Evolutionary conservation across 768 basidiomycete species (phyloP), one percentile per base, ranked within the genome.

Genomic region (Amylocystis lapponica): DNA sequence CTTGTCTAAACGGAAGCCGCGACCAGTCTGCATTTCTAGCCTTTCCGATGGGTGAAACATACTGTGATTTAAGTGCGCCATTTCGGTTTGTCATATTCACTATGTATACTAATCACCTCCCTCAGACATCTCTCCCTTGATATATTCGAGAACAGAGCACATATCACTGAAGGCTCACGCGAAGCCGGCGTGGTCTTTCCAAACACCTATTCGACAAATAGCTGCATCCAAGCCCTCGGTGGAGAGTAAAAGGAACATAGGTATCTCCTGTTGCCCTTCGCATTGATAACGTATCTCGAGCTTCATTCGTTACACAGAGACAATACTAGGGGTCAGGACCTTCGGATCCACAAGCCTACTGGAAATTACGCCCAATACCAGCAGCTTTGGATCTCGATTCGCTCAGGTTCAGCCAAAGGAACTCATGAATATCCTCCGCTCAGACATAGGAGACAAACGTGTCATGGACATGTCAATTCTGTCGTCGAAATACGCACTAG

Each of bases 141-240:
- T 50, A n/a, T 59, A 50, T 26, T 48, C 62, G 30, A 56, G 52
- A 33, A 53, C 49, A 20, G 51, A 57, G 6, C 48, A 33, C 6
- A 48, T 66, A 14, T 35, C 53, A 20, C 71, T 74, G 34, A 69
- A 58, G 30, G 72, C 80, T 2, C 59, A 57, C 31, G 66, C 66
- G 2, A 61, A 49, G 4, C 66, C 79, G 4, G 56, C 66, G 5
- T 63, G 64, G 46, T 62, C 63, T 2, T 86, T 86, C 47, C 62
- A 72, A 16, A 86, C 85, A 2, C 84, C 86, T 11, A 84, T 90
- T 40, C 68, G 70, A 40, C 86, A 89, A 50, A 65, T 88, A 3
- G 23, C 43, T 7, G 20, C 55, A 1, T 54, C 63, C 11, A 26
- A 21, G 5, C 13, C 17, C 4, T 12, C 16, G 14, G 17, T 12